Conservation (phyloP, 129 eudicot species). For the Erigeron canadensis region DNA sequence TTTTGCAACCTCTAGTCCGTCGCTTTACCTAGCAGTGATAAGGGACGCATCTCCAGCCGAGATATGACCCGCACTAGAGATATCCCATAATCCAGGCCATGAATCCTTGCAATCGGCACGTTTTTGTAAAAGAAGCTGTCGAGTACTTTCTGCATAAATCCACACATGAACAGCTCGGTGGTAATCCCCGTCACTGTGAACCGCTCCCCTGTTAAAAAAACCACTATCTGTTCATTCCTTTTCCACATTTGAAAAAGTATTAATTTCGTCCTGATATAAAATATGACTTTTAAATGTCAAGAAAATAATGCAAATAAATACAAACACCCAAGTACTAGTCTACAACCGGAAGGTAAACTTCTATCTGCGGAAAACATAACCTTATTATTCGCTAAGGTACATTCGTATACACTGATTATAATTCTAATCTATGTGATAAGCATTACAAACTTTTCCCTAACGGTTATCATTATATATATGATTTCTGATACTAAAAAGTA, state of each 20-base stretch:
- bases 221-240: neutral
- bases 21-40: constrained; percentile 58
- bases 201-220: constrained; percentile 53
- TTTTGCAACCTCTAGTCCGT: constrained; percentile 4
- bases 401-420: no score
- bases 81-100: constrained; percentile 95
- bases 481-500: no score
- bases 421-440: no score
- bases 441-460: no score
- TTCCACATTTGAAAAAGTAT: neutral
- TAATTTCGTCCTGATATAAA: no score
- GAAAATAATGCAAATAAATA: neutral
- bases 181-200: constrained; percentile 87
- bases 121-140: constrained; percentile 71
- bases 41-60: constrained; percentile 94
- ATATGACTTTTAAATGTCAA: neutral
- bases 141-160: constrained; percentile 88
- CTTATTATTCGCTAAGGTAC: no score
- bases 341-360: no score
- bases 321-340: neutral
- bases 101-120: constrained; percentile 92
- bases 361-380: no score
- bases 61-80: constrained; percentile 95
- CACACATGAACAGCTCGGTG: constrained; percentile 97
- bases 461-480: no score